Conservation (phyloP, 2,329 filamentous ascomycete genomes). For the Aspergillus sp. region DNA sequence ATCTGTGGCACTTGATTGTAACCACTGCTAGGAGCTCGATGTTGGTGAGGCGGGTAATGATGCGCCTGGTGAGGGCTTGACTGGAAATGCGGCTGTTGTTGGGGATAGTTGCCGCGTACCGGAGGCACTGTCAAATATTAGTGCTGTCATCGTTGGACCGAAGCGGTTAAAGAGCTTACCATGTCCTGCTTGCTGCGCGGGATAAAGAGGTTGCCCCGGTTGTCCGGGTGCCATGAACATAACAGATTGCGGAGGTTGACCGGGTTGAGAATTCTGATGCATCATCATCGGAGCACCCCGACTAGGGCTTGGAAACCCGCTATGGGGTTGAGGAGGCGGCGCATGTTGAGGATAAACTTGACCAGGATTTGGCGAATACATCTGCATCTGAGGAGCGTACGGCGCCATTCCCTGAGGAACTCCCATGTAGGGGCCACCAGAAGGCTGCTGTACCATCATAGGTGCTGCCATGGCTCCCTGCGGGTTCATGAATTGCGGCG, state of each 20-base stretch:
- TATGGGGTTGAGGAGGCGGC: constrained; percentile 48
- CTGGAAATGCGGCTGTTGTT: constrained; percentile 55
- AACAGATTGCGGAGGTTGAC: constrained; percentile 61
- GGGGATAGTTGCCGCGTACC: constrained; percentile 52
- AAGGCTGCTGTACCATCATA: constrained; percentile 75
- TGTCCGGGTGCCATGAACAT: constrained; percentile 67
- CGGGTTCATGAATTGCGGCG: constrained; percentile 62
- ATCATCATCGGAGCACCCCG: constrained; percentile 87
- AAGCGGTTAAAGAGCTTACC: constrained; percentile 41
- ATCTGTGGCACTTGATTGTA: constrained; percentile 43
- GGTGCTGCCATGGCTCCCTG: constrained; percentile 64
- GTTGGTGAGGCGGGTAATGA: constrained; percentile 52
- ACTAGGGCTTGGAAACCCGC: constrained; percentile 81
- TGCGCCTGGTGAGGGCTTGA: constrained; percentile 58
- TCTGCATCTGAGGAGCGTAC: constrained; percentile 63
- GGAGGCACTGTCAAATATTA: constrained; percentile 47
- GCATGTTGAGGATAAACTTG: constrained; percentile 55
- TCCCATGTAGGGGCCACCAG: constrained; percentile 60
- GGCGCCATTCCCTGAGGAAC: constrained; percentile 63
- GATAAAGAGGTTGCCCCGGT: constrained; percentile 66
- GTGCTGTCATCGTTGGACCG: constrained; percentile 25
- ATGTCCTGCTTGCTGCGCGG: constrained; percentile 61
- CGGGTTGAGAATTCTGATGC: constrained; percentile 87
- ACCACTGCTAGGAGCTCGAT: constrained; percentile 49
- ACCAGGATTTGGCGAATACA: constrained; percentile 71